These are phyloP conservation scores for Carex kokanica DNA, from an alignment of 176 grass and related monocot genomes.

Conservation along the genomic window DNA sequence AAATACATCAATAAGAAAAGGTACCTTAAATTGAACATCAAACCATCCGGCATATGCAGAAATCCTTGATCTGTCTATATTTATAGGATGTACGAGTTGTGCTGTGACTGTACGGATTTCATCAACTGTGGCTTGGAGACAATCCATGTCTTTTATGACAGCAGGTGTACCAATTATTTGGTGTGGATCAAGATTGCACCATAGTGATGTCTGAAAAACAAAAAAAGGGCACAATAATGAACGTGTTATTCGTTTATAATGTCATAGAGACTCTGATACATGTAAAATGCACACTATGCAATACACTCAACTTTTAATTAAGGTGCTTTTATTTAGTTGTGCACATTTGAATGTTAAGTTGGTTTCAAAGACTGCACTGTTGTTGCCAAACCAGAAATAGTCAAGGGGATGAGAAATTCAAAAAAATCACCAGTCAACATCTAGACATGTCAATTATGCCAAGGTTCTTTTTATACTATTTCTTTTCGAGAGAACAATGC, in stretches of 20 bases:
- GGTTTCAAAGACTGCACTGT: neutral
- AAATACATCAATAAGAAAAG: conserved; percentile 1
- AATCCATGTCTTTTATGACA: conserved; percentile 91
- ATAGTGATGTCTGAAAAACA: conserved; percentile 68
- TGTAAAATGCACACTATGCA: neutral
- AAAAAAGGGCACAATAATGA: conserved; percentile 17
- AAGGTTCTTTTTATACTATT: neutral
- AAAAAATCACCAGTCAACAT: neutral
- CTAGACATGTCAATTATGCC: neutral
- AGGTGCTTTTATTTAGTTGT: neutral
- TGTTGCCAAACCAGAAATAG: neutral
- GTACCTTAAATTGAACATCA: conserved; percentile 96
- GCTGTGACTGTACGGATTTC: conserved; percentile 65
- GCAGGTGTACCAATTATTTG: conserved; percentile 78
- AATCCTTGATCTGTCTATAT: conserved; percentile 50
- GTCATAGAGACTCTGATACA: neutral
- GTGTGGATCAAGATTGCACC: conserved; percentile 88
- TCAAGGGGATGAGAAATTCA: neutral
- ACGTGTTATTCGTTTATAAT: neutral
- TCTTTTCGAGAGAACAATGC: neutral
- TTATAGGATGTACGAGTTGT: conserved; percentile 55
- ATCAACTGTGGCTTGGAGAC: conserved; percentile 78
- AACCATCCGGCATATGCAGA: conserved; percentile 95
- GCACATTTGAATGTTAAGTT: neutral
- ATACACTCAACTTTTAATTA: neutral